phyloP scores from a whole-genome alignment of 2,329 filamentous ascomycete genomes.

The Mycocentrospora acerina region DNA sequence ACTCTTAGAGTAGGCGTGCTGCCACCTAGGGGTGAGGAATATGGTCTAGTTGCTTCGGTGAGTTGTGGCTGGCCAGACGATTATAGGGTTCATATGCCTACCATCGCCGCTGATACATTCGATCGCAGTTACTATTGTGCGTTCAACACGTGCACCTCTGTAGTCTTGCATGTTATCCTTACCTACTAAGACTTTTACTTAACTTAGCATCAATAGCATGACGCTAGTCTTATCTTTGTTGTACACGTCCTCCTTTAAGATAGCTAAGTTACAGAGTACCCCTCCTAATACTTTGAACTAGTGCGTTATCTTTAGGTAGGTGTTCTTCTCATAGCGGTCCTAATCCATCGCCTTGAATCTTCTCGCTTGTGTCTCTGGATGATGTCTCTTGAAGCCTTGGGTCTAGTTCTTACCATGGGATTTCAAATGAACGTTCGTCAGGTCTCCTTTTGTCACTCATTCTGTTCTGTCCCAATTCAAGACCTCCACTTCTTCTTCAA shows the following conservation, averaged over 20 bases:
- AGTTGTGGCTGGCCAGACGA: slow-evolving; percentile 16
- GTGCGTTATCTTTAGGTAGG: slow-evolving; percentile 20
- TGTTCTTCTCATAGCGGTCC: slow-evolving; percentile 22
- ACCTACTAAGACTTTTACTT: slow-evolving; percentile 19
- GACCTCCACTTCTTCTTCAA: slow-evolving; percentile 7
- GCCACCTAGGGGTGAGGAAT: slow-evolving; percentile 14
- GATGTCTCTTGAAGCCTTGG: too few relatives aligned
- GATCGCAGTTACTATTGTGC: slow-evolving; percentile 13
- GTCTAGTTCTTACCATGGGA: too few relatives aligned
- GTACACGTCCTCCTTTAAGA: slow-evolving; percentile 16
- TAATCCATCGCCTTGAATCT: slow-evolving; percentile 17
- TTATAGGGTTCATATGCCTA: slow-evolving; percentile 14
- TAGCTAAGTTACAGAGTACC: slow-evolving; percentile 12
- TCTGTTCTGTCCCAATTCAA: too few relatives aligned
- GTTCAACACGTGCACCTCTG: slow-evolving; percentile 15
- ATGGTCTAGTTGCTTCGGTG: slow-evolving; percentile 8
- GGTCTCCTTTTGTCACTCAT: too few relatives aligned
- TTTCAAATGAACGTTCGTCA: too few relatives aligned
- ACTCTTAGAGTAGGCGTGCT: slow-evolving; percentile 13
- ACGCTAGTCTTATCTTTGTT: slow-evolving; percentile 14
- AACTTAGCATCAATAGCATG: slow-evolving; percentile 14
- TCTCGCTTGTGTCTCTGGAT: too few relatives aligned
- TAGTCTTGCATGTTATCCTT: slow-evolving; percentile 14
- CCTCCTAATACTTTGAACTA: slow-evolving; percentile 24
- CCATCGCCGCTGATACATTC: slow-evolving; percentile 14